Evolutionary conservation across 768 basidiomycete species (phyloP).

Genomic region (Tephrocybe sp.): DNA sequence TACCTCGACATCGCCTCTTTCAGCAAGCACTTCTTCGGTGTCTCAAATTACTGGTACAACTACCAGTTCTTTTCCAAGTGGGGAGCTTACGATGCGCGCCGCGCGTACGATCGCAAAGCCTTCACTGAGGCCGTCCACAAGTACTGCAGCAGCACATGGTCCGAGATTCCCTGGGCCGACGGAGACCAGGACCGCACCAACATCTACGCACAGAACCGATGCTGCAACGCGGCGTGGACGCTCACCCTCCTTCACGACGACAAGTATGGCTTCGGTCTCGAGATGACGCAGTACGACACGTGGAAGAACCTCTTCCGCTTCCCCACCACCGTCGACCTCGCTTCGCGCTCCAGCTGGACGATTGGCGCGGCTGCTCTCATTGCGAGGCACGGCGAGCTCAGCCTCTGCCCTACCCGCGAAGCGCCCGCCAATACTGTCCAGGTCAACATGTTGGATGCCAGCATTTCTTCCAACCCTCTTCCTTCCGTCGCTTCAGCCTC

Average conservation of each 20-base stretch:
- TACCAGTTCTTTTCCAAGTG: conserved; percentile 16
- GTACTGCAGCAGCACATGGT: no score
- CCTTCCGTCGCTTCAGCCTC: no score
- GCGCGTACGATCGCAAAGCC: conserved; percentile 6
- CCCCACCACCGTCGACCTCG: conserved; percentile 8
- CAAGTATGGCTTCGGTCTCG: conserved; percentile 14
- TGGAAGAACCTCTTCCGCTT: no score
- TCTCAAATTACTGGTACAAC: conserved; percentile 14
- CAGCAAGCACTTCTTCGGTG: conserved; percentile 12
- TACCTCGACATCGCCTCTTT: conserved; percentile 14
- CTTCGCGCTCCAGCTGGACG: conserved; percentile 16
- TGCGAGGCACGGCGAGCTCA: no score
- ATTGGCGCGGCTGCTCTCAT: conserved; percentile 12
- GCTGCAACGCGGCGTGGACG: conserved; percentile 13
- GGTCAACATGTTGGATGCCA: no score
- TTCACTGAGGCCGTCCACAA: conserved; percentile 6
- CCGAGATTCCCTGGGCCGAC: no score
- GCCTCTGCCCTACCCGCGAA: conserved; percentile 12
- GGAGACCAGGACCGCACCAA: no score
- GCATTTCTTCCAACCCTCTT: background rate
- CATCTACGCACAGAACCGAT: background rate
- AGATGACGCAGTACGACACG: conserved; percentile 17
- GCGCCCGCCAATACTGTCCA: background rate
- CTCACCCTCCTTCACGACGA: conserved; percentile 15
- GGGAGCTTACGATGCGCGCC: conserved; percentile 9